These are phyloP conservation scores for Salix purpurea DNA, from an alignment of 345 rosid genomes.

Conservation along the genomic window DNA sequence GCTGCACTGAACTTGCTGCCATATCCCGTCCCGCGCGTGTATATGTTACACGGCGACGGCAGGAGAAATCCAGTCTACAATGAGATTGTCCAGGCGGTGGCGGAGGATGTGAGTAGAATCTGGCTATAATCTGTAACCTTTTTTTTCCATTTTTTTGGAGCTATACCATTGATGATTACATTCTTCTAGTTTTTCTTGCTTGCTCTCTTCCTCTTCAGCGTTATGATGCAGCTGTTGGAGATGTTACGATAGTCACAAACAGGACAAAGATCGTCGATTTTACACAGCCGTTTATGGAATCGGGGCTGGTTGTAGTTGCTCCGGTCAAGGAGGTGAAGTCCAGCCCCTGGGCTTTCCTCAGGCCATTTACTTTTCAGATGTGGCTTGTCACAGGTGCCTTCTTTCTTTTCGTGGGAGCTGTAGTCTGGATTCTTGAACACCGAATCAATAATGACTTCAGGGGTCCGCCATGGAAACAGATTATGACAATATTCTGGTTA, in stretches of 20 bases:
- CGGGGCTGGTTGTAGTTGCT: constrained; percentile 69
- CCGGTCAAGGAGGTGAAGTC: constrained; percentile 64
- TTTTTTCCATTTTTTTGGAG: not conserved
- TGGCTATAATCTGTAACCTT: not conserved
- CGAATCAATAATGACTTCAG: constrained; percentile 79
- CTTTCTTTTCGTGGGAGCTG: constrained; percentile 84
- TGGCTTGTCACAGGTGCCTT: constrained; percentile 79
- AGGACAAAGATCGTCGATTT: constrained; percentile 31
- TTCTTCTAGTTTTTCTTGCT: constrained; percentile 6
- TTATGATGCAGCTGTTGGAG: constrained; percentile 33
- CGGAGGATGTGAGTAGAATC: constrained; percentile 54
- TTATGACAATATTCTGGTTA: constrained; percentile 77
- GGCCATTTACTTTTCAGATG: constrained; percentile 79
- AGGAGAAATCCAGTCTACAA: constrained; percentile 57
- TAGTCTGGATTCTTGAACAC: constrained; percentile 97
- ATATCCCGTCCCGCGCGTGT: constrained; percentile 71
- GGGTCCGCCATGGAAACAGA: constrained; percentile 80
- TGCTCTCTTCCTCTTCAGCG: constrained; percentile 23
- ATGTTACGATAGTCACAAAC: constrained; percentile 28
- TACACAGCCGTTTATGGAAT: constrained; percentile 32
- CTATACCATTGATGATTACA: not conserved
- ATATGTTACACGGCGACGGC: constrained; percentile 62
- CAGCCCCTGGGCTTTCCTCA: constrained; percentile 92
- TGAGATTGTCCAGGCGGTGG: constrained; percentile 53
- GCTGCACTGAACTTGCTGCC: constrained; percentile 78